phyloP scores from a whole-genome alignment of 23 red algal genomes.

The Gracilaria vermiculophylla region DNA sequence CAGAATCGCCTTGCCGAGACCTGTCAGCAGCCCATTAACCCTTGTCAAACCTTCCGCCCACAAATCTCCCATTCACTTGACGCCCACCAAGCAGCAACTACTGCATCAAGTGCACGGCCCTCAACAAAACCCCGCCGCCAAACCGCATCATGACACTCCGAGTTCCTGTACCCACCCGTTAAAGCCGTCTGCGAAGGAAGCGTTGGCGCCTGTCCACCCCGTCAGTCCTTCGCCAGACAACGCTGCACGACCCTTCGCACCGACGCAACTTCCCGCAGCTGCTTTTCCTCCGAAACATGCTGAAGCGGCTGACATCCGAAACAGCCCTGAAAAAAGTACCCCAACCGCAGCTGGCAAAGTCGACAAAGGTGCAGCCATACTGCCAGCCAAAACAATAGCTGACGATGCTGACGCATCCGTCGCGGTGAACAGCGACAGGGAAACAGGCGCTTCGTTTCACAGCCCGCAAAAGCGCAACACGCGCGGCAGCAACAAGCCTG shows the following conservation, averaged over 20 bases:
- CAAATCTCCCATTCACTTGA: background rate
- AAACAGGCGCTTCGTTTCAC: background rate
- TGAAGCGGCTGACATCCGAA: background rate
- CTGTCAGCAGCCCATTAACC: background rate
- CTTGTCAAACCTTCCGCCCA: background rate
- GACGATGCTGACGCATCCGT: background rate
- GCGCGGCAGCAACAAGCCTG: background rate
- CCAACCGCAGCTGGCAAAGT: background rate
- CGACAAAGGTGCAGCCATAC: background rate
- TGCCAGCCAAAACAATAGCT: background rate
- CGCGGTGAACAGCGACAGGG: background rate
- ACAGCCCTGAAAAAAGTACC: background rate
- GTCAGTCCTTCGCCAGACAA: background rate
- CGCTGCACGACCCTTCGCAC: background rate
- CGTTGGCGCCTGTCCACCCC: background rate
- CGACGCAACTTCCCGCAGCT: background rate
- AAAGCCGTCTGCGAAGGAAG: background rate
- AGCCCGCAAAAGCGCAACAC: background rate
- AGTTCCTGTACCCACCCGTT: background rate
- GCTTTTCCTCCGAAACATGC: background rate
- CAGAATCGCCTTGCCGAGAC: background rate
- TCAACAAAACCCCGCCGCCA: background rate
- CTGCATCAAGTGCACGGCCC: background rate
- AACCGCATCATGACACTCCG: background rate
- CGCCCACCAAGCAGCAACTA: background rate